Evolutionary conservation across 192 early-diverging fungal species (phyloP), one percentile per base, ranked within the genome.

Genomic region (Coemansia sp.): DNA sequence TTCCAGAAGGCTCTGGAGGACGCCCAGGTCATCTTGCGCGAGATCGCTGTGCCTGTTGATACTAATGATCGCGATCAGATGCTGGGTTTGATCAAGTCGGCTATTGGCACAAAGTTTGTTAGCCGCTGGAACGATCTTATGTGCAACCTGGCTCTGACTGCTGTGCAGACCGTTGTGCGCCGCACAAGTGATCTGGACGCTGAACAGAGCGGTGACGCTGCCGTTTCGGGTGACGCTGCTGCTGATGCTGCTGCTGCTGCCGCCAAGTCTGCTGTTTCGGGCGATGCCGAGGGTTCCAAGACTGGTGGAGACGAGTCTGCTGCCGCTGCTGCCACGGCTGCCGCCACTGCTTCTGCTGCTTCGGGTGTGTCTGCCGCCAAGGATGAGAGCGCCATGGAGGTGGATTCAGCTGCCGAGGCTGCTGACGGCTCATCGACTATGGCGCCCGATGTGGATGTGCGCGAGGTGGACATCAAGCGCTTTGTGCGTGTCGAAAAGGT

Each of bases 401-500:
- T 28, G 22, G 48, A 30, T 40, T 28, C 38, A 28, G 48, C 46
- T 15, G 5, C 40, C 5, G 51, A 32, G 6, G 17, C 51, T 0
- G 23, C 41, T 6, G 32, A 41, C 11, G 4, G n/a, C n/a, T n/a
- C n/a, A n/a, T n/a, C 5, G 30, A 19, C 33, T 14, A 1, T 36
- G 9, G 80, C 78, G 3, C 70, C 82, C 45, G 78, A 78, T 22
- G 74, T 82, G 51, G 91, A 87, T 46, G 87, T 89, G 60, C 80
- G 80, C 18, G 93, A 99, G 78, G 85, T 99, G 26, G 97, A 99
- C 74, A 90, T 97, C 77, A 99, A 99, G 83, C 82, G 94, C 38
- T 99, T 97, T 75, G 97, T 92, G 26, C 81, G 94, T 47, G 83
- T 99, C 27, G 97, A 99, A 67, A 99, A 97, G 87, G 89, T 98